Evolutionary conservation across 495 filamentous ascomycete species (phyloP).

Genomic region (Daldinia grandis): DNA sequence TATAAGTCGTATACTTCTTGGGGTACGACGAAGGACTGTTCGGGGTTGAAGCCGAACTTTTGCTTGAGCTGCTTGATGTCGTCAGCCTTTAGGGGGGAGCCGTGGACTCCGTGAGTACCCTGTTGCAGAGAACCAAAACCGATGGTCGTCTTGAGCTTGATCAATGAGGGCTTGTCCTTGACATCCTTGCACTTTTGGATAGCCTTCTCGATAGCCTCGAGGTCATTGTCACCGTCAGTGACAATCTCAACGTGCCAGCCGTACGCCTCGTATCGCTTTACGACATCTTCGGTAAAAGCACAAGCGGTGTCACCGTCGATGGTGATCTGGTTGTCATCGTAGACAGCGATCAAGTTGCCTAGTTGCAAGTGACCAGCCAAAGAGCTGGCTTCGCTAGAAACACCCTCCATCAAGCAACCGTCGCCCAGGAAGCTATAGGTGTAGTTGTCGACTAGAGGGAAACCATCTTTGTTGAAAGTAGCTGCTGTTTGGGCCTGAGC

Average conservation of each 20-base stretch:
- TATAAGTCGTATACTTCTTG: conserved; percentile 95
- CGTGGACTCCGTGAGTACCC: conserved; percentile 95
- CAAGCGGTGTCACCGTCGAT: conserved; percentile 91
- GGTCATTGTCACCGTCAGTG: conserved; percentile 88
- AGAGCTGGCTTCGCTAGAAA: conserved; percentile 91
- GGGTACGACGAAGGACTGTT: conserved; percentile 91
- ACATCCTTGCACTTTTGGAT: conserved; percentile 84
- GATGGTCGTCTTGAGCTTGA: conserved; percentile 98
- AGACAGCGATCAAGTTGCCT: conserved; percentile 95
- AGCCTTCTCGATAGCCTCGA: conserved; percentile 86
- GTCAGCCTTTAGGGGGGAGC: conserved; percentile 90
- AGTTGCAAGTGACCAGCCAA: conserved; percentile 95
- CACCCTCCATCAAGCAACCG: conserved; percentile 98
- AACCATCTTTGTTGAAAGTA: conserved; percentile 97
- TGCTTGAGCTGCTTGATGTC: conserved; percentile 91
- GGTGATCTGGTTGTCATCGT: conserved; percentile 99
- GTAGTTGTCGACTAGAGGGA: conserved; percentile 91
- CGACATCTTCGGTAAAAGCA: conserved; percentile 97
- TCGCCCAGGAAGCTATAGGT: conserved; percentile 97
- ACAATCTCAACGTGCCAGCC: conserved; percentile 94
- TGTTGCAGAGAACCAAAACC: conserved; percentile 94
- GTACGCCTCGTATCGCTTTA: conserved; percentile 95
- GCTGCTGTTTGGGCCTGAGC: conserved; percentile 90
- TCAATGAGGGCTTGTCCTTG: conserved; percentile 95
- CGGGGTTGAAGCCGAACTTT: conserved; percentile 95